phyloP scores from a whole-genome alignment of 495 filamentous ascomycete genomes.

The Rusavskia elegans region DNA sequence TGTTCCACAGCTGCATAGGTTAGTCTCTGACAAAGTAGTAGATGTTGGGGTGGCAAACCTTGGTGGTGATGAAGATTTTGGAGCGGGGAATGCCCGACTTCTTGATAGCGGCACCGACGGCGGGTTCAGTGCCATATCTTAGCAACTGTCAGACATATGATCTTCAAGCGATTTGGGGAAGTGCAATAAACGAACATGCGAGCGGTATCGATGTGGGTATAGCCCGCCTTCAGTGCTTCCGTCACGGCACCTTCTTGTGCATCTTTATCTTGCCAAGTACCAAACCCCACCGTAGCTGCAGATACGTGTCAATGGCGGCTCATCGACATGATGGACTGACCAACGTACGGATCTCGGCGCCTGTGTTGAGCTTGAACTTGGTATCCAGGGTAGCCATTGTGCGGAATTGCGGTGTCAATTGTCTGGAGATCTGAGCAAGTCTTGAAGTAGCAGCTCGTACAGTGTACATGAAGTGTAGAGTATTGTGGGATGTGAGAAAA shows the following conservation, averaged over 20 bases:
- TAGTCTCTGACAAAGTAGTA: too few relatives aligned
- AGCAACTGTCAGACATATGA: background rate
- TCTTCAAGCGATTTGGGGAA: background rate
- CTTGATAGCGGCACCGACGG: conserved; percentile 40
- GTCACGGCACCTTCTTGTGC: conserved; percentile 29
- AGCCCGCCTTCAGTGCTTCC: conserved; percentile 38
- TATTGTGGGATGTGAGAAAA: too few relatives aligned
- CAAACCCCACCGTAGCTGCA: conserved; percentile 13
- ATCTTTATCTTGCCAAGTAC: conserved; percentile 33
- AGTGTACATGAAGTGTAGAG: background rate
- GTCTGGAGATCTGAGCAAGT: conserved; percentile 9
- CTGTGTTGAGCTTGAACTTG: conserved; percentile 31
- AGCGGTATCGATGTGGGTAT: conserved; percentile 46
- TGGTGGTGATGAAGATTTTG: conserved; percentile 53
- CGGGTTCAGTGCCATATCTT: conserved; percentile 35
- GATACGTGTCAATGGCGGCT: background rate
- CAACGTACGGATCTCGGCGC: conserved; percentile 26
- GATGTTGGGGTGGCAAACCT: conserved; percentile 12
- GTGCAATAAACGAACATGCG: conserved; percentile 21
- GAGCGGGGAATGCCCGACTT: conserved; percentile 37
- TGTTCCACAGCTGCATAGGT: conserved; percentile 34
- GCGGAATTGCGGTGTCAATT: conserved; percentile 3
- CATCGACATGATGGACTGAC: background rate
- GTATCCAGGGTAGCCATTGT: conserved; percentile 19
- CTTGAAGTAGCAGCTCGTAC: conserved; percentile 1